Base-by-base conservation (phyloP, 179 eudicot species). In the Kewa caespitosa region DNA sequence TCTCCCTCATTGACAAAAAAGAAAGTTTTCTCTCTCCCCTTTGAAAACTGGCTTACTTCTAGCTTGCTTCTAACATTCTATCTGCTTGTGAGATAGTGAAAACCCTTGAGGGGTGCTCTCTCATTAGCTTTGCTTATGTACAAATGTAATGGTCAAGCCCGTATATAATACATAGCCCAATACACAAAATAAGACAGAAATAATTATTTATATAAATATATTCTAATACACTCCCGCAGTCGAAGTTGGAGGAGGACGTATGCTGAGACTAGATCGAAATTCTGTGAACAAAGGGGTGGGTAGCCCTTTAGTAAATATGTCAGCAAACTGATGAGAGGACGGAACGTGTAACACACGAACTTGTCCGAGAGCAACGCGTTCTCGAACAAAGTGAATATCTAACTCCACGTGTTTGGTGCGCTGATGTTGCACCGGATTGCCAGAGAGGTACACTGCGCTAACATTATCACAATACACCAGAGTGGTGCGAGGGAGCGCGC, bases 261-360 rank as follows among this genome's bases (percentile, higher is more conserved):
- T 1, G 50, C 48, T 66, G 50, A 67, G 52, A 67, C 28, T 67
- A 50, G 31, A 30, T 9, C 33, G 22, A 39, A 67, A 54, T 1
- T 54, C 60, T 10, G n/a, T 18, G 25, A 67, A 67, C 1, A 39
- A 23, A 8, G 36, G n/a, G 27, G 18, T 2, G 0, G 50, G 34
- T 6, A 67, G 70, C 7, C 70, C 52, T 23, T 67, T 38, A 0
- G 70, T 67, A 22, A 67, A 67, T 6, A 67, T 67, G n/a, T 67
- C 48, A 3, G 52, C 34, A 4, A 38, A 30, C 30, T 67, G 70
- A 39, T 37, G 14, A 13, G 11, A 20, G 1, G 70, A 39, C 2
- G n/a, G 70, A 38, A 67, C 20, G 27, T 38, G 50, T 9, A 67
- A 37, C 17, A 67, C 50, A 2, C 50, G 22, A 39, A 67, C 34